Percentiles rank a stretch among this genome's conserved stretches.
These are phyloP conservation scores for Rhodotorula toruloides DNA, from an alignment of 768 basidiomycete genomes.

Conservation along the genomic window DNA sequence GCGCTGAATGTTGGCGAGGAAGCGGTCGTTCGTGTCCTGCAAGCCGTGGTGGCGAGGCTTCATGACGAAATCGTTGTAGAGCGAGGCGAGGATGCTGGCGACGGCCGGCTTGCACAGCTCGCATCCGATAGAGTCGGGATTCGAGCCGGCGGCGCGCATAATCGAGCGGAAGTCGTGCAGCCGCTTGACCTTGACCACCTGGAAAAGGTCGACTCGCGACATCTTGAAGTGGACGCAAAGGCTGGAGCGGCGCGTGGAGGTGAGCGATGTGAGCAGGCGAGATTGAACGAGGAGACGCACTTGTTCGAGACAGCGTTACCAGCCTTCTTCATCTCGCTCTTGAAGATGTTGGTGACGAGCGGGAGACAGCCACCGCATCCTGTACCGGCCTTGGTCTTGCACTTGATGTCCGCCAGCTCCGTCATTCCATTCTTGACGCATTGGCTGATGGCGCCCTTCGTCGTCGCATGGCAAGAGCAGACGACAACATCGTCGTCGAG, in stretches of 20 bases:
- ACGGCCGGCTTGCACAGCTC: conserved; percentile 69
- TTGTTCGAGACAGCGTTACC: conserved; percentile 59
- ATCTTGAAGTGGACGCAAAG: conserved; percentile 64
- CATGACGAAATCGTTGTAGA: conserved; percentile 65
- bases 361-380: conserved; percentile 62
- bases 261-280: conserved; percentile 6
- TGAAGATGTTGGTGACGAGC: conserved; percentile 53
- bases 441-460: conserved; percentile 56
- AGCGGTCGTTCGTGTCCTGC: conserved; percentile 56
- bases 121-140: conserved; percentile 58
- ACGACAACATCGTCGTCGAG: conserved; percentile 68
- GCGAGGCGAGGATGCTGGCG: conserved; percentile 52
- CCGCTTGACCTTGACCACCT: conserved; percentile 60
- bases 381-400: conserved; percentile 64
- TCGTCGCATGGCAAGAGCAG: conserved; percentile 61
- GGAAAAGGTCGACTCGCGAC: conserved; percentile 64
- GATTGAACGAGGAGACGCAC: not conserved
- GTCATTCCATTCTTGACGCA: conserved; percentile 56
- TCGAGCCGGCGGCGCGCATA: conserved; percentile 54
- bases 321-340: conserved; percentile 64
- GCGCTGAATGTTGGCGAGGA: conserved; percentile 40
- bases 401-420: conserved; percentile 57
- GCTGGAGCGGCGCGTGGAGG: conserved; percentile 17
- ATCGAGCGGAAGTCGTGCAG: conserved; percentile 57
- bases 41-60: conserved; percentile 57